Evolutionary conservation across 2,329 filamentous ascomycete genomes (phyloP).

Genomic region (Monascus ruber): DNA sequence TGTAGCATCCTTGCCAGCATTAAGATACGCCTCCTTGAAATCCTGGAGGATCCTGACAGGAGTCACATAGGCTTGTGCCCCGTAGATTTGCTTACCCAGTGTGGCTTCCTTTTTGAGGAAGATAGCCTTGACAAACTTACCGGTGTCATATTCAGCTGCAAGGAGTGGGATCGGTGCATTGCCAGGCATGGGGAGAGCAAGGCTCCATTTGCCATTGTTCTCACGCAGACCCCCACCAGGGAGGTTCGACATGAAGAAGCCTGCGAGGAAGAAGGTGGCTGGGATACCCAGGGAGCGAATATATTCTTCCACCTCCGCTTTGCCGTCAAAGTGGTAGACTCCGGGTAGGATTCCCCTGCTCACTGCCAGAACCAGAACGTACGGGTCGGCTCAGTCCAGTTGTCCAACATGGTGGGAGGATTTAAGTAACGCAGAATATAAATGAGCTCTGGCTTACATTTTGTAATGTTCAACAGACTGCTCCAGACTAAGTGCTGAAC

Average conservation of each 20-base stretch:
- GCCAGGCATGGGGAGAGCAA: conserved; percentile 6
- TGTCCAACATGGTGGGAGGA: not conserved
- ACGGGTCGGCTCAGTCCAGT: not conserved
- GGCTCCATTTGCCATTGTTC: conserved; percentile 1
- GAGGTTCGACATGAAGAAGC: conserved; percentile 12
- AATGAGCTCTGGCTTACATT: conserved; percentile 9
- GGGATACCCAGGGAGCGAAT: conserved; percentile 25
- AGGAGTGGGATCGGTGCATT: conserved; percentile 5
- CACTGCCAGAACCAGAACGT: conserved; percentile 6
- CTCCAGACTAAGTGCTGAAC: conserved; percentile 25
- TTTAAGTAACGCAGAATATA: not conserved
- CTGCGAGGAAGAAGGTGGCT: conserved; percentile 1
- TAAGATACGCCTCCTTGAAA: conserved; percentile 23
- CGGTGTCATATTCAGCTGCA: conserved; percentile 5
- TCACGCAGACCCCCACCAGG: conserved; percentile 1
- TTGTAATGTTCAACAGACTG: conserved; percentile 6
- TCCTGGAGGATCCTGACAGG: conserved; percentile 27
- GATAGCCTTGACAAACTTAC: conserved; percentile 18
- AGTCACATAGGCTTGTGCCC: conserved; percentile 34
- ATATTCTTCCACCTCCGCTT: conserved; percentile 43
- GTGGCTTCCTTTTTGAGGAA: conserved; percentile 21
- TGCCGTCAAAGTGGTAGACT: conserved; percentile 43
- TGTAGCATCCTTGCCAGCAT: conserved; percentile 28
- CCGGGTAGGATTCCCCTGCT: conserved; percentile 15
- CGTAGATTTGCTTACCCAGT: conserved; percentile 35